phyloP scores from a whole-genome alignment of 2,329 filamentous ascomycete species.

The Pseudodiploospora longispora region DNA sequence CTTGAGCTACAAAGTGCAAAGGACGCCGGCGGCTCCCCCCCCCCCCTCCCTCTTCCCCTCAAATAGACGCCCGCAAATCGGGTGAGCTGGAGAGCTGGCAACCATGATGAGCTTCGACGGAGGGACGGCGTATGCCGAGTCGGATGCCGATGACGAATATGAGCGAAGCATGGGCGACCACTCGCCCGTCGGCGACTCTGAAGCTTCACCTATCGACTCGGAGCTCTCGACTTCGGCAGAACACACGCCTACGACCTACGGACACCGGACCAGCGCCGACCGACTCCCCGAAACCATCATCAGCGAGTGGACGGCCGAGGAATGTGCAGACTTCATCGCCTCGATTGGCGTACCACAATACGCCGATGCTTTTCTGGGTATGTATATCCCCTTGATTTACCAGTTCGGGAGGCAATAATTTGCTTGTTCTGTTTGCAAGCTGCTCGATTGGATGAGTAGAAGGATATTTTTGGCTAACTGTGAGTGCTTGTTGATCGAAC shows the following conservation, averaged over 20 bases:
- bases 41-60: background rate
- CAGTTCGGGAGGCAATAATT: background rate
- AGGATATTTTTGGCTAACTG: constrained; percentile 1
- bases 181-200: constrained; percentile 61
- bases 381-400: constrained; percentile 22
- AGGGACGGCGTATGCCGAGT: constrained; percentile 67
- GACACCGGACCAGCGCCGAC: constrained; percentile 56
- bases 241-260: constrained; percentile 73
- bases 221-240: constrained; percentile 61
- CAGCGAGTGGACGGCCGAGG: constrained; percentile 73
- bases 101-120: constrained; percentile 52
- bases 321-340: constrained; percentile 82
- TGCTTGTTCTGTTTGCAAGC: background rate
- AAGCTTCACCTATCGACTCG: constrained; percentile 62
- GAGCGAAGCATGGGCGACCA: constrained; percentile 63
- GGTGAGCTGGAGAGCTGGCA: constrained; percentile 9
- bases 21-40: background rate
- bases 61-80: too few relatives aligned
- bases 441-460: background rate
- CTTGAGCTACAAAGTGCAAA: too few relatives aligned
- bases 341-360: constrained; percentile 77
- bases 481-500: constrained; percentile 14
- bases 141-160: constrained; percentile 76
- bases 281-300: constrained; percentile 67
- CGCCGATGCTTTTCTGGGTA: constrained; percentile 74